These are phyloP conservation scores for Ceratobasidium sp. DNA, from an alignment of 1,284 basidiomycete genomes.

Conservation along the genomic window DNA sequence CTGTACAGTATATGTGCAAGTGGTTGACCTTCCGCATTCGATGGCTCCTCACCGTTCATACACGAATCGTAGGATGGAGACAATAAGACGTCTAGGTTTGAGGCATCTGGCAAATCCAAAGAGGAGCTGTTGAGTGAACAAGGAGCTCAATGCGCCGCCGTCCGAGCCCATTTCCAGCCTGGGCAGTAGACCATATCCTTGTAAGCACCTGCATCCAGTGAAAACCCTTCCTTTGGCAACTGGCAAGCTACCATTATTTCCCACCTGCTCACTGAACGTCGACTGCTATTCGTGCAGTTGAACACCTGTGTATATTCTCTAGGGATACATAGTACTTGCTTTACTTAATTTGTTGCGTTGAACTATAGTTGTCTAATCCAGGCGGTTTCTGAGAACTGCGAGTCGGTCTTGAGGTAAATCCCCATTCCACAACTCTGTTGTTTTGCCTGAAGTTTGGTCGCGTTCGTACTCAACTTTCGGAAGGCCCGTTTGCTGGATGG, in stretches of 20 bases:
- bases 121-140: constrained; percentile 98
- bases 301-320: constrained; percentile 41
- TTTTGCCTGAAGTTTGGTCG: constrained; percentile 50
- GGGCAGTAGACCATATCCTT: constrained; percentile 15
- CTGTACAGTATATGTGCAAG: too few species aligned
- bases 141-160: too few species aligned
- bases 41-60: not conserved
- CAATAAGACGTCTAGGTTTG: constrained; percentile 90
- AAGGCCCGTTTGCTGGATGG: constrained; percentile 85
- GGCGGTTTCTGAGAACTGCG: constrained; percentile 60
- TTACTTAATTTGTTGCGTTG: constrained; percentile 6
- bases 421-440: constrained; percentile 75
- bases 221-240: not conserved
- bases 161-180: constrained; percentile 66
- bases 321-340: constrained; percentile 6
- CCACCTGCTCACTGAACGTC: constrained; percentile 3
- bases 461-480: constrained; percentile 62
- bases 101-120: constrained; percentile 90
- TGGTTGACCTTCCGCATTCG: constrained; percentile 8
- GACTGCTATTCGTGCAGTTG: constrained; percentile 19
- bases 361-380: not conserved
- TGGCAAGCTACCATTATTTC: not conserved
- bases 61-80: constrained; percentile 75
- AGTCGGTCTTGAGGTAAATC: constrained; percentile 72
- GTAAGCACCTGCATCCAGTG: not conserved